These are phyloP conservation scores for Candida vartiovaarae DNA, from an alignment of 805 yeast species.

Conservation along the genomic window DNA sequence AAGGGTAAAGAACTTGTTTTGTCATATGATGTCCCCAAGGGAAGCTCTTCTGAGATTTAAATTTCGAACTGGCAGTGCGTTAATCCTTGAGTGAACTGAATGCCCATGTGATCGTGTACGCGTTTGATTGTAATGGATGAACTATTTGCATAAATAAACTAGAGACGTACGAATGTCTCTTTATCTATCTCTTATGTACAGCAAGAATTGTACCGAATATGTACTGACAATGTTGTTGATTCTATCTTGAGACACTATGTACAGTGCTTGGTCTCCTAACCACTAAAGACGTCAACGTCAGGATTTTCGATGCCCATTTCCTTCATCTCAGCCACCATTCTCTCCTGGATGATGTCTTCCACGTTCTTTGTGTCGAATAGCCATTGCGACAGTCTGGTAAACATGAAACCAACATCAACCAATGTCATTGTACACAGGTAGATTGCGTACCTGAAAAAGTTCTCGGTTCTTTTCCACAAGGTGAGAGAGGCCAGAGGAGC, in stretches of 20 bases:
- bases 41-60: too few relatives aligned
- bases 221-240: too few relatives aligned
- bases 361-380: slow-evolving; percentile 18
- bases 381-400: slow-evolving; percentile 13
- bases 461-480: slow-evolving; percentile 1
- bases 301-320: slow-evolving; percentile 22
- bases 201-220: too few relatives aligned
- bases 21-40: not conserved
- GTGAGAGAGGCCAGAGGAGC: slow-evolving; percentile 4
- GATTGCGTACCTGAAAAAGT: slow-evolving; percentile 17
- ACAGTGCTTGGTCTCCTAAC: slow-evolving; percentile 2
- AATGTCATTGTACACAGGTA: slow-evolving; percentile 15
- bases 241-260: too few relatives aligned
- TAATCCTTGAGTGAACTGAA: too few relatives aligned
- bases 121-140: too few relatives aligned
- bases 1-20: slow-evolving; percentile 7
- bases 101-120: too few relatives aligned
- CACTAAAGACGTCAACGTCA: slow-evolving; percentile 16
- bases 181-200: too few relatives aligned
- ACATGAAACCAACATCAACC: slow-evolving; percentile 17
- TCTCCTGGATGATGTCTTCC: slow-evolving; percentile 20
- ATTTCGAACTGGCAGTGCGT: too few relatives aligned
- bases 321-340: slow-evolving; percentile 19
- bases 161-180: too few relatives aligned
- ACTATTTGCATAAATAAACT: too few relatives aligned